Conservation (phyloP, 164 flowering plant genomes). For the Berberis vulgaris region DNA sequence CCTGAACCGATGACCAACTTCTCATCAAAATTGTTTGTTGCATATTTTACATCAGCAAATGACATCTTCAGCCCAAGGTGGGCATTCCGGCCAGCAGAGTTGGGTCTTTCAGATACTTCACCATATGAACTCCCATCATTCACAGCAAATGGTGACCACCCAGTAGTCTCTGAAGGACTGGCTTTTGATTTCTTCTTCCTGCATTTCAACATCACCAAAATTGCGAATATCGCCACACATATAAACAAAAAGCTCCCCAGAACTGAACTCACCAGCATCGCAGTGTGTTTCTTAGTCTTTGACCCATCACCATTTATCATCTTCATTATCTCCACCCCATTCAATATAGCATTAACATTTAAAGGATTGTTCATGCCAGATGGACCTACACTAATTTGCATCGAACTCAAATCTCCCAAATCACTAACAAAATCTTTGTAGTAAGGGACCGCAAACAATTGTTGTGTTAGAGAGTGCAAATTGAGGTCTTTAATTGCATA, state of each 20-base stretch:
- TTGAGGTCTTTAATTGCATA: conserved; percentile 46
- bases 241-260: conserved; percentile 37
- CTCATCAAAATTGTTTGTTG: conserved; percentile 61
- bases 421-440: conserved; percentile 53
- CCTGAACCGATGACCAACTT: conserved; percentile 57
- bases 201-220: conserved; percentile 13
- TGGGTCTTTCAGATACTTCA: conserved; percentile 39
- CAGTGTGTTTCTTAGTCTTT: conserved; percentile 17
- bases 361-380: conserved; percentile 30
- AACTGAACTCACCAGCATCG: conserved; percentile 34
- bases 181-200: conserved; percentile 36
- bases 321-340: conserved; percentile 85
- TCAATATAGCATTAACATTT: conserved; percentile 51
- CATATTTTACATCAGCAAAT: conserved; percentile 49
- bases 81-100: conserved; percentile 31
- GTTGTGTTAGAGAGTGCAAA: conserved; percentile 24
- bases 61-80: conserved; percentile 44
- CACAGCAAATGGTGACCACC: conserved; percentile 50
- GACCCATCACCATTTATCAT: conserved; percentile 23
- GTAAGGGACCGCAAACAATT: conserved; percentile 45
- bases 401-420: conserved; percentile 18
- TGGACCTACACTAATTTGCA: conserved; percentile 60
- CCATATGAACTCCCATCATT: conserved; percentile 50
- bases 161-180: conserved; percentile 30
- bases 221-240: conserved; percentile 12